Conservation (phyloP, 768 basidiomycete species). For the Tricholoma matsutake region DNA sequence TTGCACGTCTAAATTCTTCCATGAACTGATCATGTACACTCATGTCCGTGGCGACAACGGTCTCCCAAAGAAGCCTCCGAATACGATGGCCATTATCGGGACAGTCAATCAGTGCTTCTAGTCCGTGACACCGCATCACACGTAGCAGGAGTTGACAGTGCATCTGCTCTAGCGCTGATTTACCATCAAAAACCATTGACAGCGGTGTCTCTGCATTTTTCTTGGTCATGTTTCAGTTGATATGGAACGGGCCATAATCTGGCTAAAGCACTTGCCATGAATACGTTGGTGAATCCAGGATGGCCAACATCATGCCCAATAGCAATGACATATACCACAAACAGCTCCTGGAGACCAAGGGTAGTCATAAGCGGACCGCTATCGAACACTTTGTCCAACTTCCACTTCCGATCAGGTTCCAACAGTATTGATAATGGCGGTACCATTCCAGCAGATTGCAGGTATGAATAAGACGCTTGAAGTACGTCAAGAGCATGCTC, state of each 20-base stretch:
- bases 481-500: conserved; percentile 95
- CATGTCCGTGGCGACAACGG: conserved; percentile 95
- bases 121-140: conserved; percentile 76
- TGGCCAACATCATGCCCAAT: conserved; percentile 98
- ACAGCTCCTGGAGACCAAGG: conserved; percentile 68
- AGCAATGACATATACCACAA: conserved; percentile 84
- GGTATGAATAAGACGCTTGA: conserved; percentile 87
- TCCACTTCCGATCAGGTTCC: conserved; percentile 44
- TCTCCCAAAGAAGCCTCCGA: conserved; percentile 72
- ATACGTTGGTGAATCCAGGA: conserved; percentile 90
- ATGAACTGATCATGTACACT: conserved; percentile 86
- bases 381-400: conserved; percentile 32
- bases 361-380: conserved; percentile 38
- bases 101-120: conserved; percentile 65
- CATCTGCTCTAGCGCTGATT: conserved; percentile 90
- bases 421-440: conserved; percentile 73
- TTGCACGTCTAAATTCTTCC: conserved; percentile 51
- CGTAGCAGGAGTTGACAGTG: conserved; percentile 80
- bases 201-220: conserved; percentile 93
- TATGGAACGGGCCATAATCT: background rate
- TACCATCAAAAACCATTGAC: conserved; percentile 83
- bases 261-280: conserved; percentile 66
- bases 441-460: conserved; percentile 74
- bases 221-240: conserved; percentile 36
- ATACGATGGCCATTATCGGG: conserved; percentile 46